phyloP scores from a whole-genome alignment of 164 flowering plant species.

The Taxillus chinensis region DNA sequence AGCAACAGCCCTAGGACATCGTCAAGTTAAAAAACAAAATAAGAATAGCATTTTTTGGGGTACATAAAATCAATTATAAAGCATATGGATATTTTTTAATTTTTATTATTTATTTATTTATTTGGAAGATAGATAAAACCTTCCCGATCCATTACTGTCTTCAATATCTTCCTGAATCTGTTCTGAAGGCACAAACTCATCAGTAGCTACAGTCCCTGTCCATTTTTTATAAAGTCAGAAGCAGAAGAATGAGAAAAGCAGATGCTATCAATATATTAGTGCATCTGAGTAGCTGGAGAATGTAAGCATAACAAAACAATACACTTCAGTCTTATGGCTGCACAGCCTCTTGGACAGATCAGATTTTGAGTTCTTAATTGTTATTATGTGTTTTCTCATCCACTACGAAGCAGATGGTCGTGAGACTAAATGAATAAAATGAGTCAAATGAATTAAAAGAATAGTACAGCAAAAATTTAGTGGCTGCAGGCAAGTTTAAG shows the following conservation, averaged over 20 bases:
- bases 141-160: constrained; percentile 24
- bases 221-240: constrained; percentile 7
- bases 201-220: constrained; percentile 31
- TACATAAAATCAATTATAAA: not conserved
- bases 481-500: too few species aligned
- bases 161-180: constrained; percentile 27
- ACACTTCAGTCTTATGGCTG: constrained; percentile 14
- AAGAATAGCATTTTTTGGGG: not conserved
- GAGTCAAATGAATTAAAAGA: too few species aligned
- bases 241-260: not conserved
- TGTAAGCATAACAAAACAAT: not conserved
- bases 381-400: too few species aligned
- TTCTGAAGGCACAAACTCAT: constrained; percentile 24
- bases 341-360: constrained; percentile 25
- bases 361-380: too few species aligned
- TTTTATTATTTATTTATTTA: constrained; percentile 4
- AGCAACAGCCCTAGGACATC: constrained; percentile 42
- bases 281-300: not conserved
- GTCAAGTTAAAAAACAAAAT: constrained; percentile 7
- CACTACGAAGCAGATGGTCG: too few species aligned
- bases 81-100: too few species aligned
- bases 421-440: too few species aligned
- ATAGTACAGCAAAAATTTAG: too few species aligned
- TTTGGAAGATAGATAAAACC: constrained; percentile 27
- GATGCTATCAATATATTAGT: not conserved